Evolutionary conservation across 768 basidiomycete species (phyloP).

Genomic region (Postia placenta): DNA sequence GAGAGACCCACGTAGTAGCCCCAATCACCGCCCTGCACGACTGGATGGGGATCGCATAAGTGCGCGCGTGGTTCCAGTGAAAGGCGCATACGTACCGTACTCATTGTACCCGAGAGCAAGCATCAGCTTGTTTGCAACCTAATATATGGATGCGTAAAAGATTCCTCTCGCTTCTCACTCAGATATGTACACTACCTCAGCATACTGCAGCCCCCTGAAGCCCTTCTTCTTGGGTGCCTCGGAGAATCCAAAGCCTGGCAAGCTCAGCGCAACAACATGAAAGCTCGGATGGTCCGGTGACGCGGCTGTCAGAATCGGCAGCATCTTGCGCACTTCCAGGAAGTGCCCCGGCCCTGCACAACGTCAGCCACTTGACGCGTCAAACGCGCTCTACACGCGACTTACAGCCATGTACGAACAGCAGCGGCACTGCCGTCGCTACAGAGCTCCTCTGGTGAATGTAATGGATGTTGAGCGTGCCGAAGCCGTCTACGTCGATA

Average conservation of each 20-base stretch:
- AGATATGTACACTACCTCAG: constrained; percentile 35
- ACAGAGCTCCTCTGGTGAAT: constrained; percentile 45
- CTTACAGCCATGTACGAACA: constrained; percentile 58
- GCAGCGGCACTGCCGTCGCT: constrained; percentile 45
- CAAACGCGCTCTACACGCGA: neutral
- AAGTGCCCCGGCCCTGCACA: constrained; percentile 60
- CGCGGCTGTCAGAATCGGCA: constrained; percentile 42
- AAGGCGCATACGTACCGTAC: constrained; percentile 14
- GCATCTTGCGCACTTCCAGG: constrained; percentile 48
- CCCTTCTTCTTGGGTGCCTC: constrained; percentile 48
- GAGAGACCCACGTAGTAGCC: constrained; percentile 27
- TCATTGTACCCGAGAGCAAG: constrained; percentile 20
- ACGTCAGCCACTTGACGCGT: neutral
- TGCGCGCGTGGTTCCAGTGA: neutral
- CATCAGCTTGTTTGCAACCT: constrained; percentile 24
- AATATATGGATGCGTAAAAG: neutral
- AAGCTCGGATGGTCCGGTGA: constrained; percentile 46
- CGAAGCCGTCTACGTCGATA: constrained; percentile 42
- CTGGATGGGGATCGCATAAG: constrained; percentile 18
- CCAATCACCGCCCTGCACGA: constrained; percentile 47
- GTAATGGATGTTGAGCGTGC: constrained; percentile 49
- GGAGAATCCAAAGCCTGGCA: constrained; percentile 62
- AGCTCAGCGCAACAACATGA: constrained; percentile 52
- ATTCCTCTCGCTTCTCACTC: neutral
- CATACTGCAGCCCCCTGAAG: constrained; percentile 44